Evolutionary conservation across 352 stramenopile genomes (phyloP), one percentile per base, ranked within the genome.

Genomic region (Globisporangium emineosum): DNA sequence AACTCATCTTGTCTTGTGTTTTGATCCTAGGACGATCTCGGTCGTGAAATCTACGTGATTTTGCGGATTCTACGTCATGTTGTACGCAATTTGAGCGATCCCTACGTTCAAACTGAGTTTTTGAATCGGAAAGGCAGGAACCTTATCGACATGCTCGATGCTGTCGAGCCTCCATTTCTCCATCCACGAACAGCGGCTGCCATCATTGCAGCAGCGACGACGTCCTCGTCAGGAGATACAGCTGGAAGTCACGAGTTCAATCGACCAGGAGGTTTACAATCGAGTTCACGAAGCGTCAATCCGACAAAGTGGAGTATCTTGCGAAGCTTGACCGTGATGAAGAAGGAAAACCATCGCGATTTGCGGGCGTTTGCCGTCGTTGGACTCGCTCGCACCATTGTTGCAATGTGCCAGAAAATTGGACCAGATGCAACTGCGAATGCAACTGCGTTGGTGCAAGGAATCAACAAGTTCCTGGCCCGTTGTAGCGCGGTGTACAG

Each of bases 401-500:
- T 80, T n/a, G 67, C 73, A 3, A 69, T 87, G 19, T 89, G 84
- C 23, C 81, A 89, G 37, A 87, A 86, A 52, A 58, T 90, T 17
- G 84, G 84, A 2, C 49, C 72, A 0, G 79, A 88, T 35, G 72
- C 69, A 15, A 85, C 74, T 10, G 58, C 76, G 5, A 58, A 68
- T 12, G 78, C 83, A 35, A 54, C 58, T 7, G 57, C 62, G 10
- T 66, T 91, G 10, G 61, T 93, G 0, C 75, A 64, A 25, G 75
- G 65, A 13, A 68, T 91, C 49, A 88, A 90, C 62, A 64, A 62
- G 17, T 93, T 93, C 55, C 65, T 93, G 8, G 75, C 78, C 23
- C 77, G 79, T 12, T 93, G 84, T 67, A 83, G 78, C 49, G 71
- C 78, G 13, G 81, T 90, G 10, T 93, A 93, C 60, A 76, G 81